Evolutionary conservation across 2,329 filamentous ascomycete genomes (phyloP).

Genomic region (Ophiostoma australiae): DNA sequence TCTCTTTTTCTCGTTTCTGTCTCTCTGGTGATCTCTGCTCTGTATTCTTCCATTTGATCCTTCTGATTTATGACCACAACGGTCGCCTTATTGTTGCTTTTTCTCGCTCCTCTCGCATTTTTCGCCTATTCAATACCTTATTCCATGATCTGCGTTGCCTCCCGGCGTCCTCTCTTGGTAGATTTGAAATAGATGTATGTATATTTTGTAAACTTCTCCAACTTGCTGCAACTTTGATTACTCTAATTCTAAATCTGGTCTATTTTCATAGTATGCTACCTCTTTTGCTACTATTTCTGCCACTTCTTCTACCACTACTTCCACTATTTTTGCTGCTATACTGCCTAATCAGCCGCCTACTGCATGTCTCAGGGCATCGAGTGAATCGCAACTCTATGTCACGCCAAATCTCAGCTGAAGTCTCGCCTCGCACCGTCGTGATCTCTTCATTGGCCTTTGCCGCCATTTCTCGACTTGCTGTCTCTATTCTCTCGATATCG

Average conservation of each 20-base stretch:
- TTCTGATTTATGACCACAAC: background rate
- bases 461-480: background rate
- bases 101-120: background rate
- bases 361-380: slow-evolving; percentile 1
- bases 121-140: background rate
- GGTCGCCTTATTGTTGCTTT: background rate
- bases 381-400: background rate
- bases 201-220: background rate
- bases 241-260: background rate
- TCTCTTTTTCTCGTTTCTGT: background rate
- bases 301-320: background rate
- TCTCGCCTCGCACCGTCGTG: background rate
- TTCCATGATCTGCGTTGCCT: background rate
- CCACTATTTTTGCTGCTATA: background rate
- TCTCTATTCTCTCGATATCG: background rate
- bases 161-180: background rate
- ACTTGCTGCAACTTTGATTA: background rate
- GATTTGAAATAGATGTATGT: background rate
- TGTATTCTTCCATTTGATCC: background rate
- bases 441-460: background rate
- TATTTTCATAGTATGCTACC: background rate
- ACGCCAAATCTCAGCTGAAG: background rate
- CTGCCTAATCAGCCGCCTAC: background rate
- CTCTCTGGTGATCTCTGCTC: background rate
- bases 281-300: background rate